Conservation (phyloP, 768 basidiomycete genomes). For the Tephrocybe sp. region DNA sequence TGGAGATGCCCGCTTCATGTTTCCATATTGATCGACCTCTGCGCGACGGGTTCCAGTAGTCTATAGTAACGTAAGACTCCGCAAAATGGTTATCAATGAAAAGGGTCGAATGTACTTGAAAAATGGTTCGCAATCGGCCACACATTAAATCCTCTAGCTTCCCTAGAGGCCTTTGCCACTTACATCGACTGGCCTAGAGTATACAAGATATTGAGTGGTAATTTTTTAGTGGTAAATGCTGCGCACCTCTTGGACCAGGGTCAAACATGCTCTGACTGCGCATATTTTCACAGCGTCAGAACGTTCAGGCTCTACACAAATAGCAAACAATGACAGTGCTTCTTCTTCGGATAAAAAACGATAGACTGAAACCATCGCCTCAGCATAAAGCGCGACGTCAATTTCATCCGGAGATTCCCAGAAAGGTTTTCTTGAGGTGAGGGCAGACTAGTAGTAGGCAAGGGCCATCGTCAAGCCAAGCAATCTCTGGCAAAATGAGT, state of each 20-base stretch:
- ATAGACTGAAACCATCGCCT: slow-evolving; percentile 70
- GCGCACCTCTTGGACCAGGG: slow-evolving; percentile 62
- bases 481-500: neutral
- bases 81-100: neutral
- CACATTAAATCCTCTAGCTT: slow-evolving; percentile 44
- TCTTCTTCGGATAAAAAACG: slow-evolving; percentile 68
- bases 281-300: slow-evolving; percentile 80
- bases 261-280: slow-evolving; percentile 71
- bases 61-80: slow-evolving; percentile 28
- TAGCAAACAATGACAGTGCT: slow-evolving; percentile 54
- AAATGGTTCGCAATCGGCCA: slow-evolving; percentile 50
- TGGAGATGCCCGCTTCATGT: slow-evolving; percentile 46
- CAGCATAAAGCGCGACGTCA: slow-evolving; percentile 74
- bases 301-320: slow-evolving; percentile 71
- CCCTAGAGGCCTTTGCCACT: slow-evolving; percentile 55
- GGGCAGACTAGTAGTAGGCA: slow-evolving; percentile 21
- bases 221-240: neutral
- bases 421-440: slow-evolving; percentile 54
- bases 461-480: too few relatives aligned
- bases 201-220: neutral
- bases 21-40: slow-evolving; percentile 60
- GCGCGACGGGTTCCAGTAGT: slow-evolving; percentile 49
- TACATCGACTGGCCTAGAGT: slow-evolving; percentile 42
- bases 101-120: slow-evolving; percentile 41
- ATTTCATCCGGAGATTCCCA: slow-evolving; percentile 70